Conservation (phyloP, 2,329 filamentous ascomycete species). For the Penicillium fuscoglaucum region DNA sequence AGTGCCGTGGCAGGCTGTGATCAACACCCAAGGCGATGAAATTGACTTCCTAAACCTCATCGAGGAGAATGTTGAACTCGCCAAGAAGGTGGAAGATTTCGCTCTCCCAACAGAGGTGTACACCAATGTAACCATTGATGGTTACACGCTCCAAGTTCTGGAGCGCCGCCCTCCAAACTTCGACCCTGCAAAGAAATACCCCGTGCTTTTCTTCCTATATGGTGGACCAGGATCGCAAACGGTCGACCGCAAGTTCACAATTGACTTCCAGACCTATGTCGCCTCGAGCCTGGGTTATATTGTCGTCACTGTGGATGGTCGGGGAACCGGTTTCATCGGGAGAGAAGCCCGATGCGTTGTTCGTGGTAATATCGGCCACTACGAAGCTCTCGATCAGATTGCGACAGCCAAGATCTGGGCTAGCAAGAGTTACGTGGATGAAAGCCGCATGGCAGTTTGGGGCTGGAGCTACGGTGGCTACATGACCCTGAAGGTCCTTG, state of each 20-base stretch:
- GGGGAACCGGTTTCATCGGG: conserved; percentile 88
- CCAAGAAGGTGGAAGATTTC: conserved; percentile 68
- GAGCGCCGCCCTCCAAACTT: conserved; percentile 92
- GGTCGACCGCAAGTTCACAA: conserved; percentile 74
- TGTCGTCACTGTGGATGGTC: conserved; percentile 89
- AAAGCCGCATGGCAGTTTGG: conserved; percentile 85
- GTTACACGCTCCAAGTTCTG: conserved; percentile 69
- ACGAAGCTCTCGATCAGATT: conserved; percentile 89
- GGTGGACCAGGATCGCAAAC: conserved; percentile 91
- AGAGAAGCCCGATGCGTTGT: conserved; percentile 79
- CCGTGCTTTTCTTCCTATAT: conserved; percentile 93
- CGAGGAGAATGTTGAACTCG: conserved; percentile 74
- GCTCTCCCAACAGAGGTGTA: conserved; percentile 83
- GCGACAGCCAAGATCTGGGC: conserved; percentile 83
- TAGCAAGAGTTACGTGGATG: conserved; percentile 77
- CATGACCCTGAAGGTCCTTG: conserved; percentile 90
- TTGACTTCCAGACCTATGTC: conserved; percentile 90
- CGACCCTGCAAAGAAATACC: conserved; percentile 78
- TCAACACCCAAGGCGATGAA: conserved; percentile 73
- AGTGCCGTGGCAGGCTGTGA: conserved; percentile 87
- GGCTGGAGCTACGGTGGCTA: conserved; percentile 98
- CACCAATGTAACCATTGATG: conserved; percentile 80
- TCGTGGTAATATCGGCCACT: conserved; percentile 78
- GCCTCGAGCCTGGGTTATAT: conserved; percentile 85
- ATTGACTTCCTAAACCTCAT: conserved; percentile 67